Conservation (phyloP, 768 basidiomycete genomes). For the Naematelia encephala region DNA sequence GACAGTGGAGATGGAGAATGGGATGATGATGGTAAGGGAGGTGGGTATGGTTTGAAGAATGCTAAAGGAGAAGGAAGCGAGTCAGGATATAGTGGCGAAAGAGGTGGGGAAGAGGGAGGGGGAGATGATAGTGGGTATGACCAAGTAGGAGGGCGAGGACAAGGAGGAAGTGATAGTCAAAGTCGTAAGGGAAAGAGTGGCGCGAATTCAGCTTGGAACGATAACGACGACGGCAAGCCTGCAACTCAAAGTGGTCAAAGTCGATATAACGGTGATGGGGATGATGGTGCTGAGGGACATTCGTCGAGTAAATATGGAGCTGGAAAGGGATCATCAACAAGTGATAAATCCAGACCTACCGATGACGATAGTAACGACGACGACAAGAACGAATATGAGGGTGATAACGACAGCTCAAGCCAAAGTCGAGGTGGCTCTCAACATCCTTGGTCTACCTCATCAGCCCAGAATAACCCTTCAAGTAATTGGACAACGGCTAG, state of each 20-base stretch:
- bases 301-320: neutral
- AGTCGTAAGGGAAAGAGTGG: constrained; percentile 4
- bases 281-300: neutral
- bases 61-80: constrained; percentile 3
- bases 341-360: no score
- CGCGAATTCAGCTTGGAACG: neutral
- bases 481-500: neutral
- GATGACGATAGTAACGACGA: constrained; percentile 5
- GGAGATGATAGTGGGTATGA: constrained; percentile 3
- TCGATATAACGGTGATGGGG: no score
- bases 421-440: neutral
- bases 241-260: neutral
- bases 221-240: neutral
- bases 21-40: neutral
- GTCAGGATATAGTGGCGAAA: constrained; percentile 1
- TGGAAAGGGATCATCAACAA: neutral
- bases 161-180: neutral
- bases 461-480: neutral
- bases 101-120: neutral
- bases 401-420: neutral
- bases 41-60: constrained; percentile 1
- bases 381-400: neutral
- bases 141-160: neutral
- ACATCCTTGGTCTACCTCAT: neutral
- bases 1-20: constrained; percentile 1